A percentile compares a stretch with the other conserved stretches of the same genome.
These are phyloP conservation scores for Candida dajiaensis DNA, from an alignment of 805 yeast species.

Conservation along the genomic window DNA sequence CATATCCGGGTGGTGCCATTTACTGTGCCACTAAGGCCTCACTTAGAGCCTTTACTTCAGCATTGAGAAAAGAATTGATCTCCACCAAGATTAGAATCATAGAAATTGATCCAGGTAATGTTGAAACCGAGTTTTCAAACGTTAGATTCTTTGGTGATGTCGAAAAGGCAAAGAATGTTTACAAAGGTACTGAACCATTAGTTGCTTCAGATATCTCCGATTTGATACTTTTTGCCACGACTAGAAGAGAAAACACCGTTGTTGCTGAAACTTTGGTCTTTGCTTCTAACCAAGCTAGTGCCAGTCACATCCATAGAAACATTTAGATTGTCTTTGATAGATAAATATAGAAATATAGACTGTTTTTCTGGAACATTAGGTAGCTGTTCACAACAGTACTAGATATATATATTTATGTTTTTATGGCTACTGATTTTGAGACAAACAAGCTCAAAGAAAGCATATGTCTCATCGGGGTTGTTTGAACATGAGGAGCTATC, in stretches of 20 bases:
- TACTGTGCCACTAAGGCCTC: slow-evolving; percentile 77
- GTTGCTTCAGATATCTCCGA: slow-evolving; percentile 55
- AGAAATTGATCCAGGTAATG: slow-evolving; percentile 65
- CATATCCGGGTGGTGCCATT: slow-evolving; percentile 75
- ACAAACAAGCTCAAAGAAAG: no score
- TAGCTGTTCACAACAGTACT: no score
- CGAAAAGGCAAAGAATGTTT: slow-evolving; percentile 47
- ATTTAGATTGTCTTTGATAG: neutral
- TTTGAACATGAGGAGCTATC: no score
- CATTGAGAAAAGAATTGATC: slow-evolving; percentile 68
- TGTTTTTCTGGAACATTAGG: neutral
- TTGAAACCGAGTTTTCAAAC: slow-evolving; percentile 60
- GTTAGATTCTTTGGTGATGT: slow-evolving; percentile 56
- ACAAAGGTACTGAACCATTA: slow-evolving; percentile 52
- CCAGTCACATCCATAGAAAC: slow-evolving; percentile 53
- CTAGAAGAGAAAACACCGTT: slow-evolving; percentile 53
- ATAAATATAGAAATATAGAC: neutral
- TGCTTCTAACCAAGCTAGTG: slow-evolving; percentile 80
- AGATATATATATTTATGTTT: no score
- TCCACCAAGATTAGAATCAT: slow-evolving; percentile 61
- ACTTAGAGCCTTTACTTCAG: slow-evolving; percentile 64
- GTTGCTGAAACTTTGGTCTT: slow-evolving; percentile 74
- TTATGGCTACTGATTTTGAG: no score
- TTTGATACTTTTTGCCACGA: slow-evolving; percentile 45
- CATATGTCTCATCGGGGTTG: no score